Base-by-base conservation (phyloP, 2,329 filamentous ascomycete species). In the Mycocentrospora acerina region DNA sequence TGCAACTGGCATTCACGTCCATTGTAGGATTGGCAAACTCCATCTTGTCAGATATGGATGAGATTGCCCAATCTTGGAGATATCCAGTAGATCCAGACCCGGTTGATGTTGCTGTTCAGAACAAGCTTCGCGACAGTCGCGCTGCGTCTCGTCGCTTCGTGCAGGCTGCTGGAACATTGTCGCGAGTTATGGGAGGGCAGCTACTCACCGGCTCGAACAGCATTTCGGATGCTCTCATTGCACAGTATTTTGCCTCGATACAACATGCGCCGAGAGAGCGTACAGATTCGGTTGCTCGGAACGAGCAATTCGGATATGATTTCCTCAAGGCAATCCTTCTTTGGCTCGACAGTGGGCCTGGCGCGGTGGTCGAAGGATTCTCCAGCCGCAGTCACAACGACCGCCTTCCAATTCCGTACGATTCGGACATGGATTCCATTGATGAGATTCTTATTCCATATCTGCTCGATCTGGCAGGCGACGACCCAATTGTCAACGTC, bases 251-350 rank as follows among this genome's bases (percentile, higher is more conserved):
- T 48, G 58, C 68, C n/a, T 65, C 69, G 14, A 74, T 81, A 17
- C 63, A 62, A 28, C 72, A 72, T 13, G 72, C 76, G 2, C 64
- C 66, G 4, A 55, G 57, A 11, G 66, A 70, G 29, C 49, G 63
- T 7, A 9, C 9, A 6, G 19, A 22, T 9, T 49, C 55, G 6
- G 29, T 67, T 8, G 54, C 60, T 12, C 55, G 42, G 7, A 65
- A 71, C 14, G 72, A 79, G 29, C 74, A 75, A 11, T 84, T 84
- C 55, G 72, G 72, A n/a, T 83, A 82, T 50, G 81, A 84, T 48
- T 84, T 85, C 49, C 51, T 84, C 17, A 82, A 80, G 56, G 79
- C 81, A 1, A 81, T 84, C 29, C 55, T 82, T 2, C 67, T 83
- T 1, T 85, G 80, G 78, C 64, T 84, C 2, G 77, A 81, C 37